Conservation (phyloP, 2,329 filamentous ascomycete species). For the Cytospora piceae region DNA sequence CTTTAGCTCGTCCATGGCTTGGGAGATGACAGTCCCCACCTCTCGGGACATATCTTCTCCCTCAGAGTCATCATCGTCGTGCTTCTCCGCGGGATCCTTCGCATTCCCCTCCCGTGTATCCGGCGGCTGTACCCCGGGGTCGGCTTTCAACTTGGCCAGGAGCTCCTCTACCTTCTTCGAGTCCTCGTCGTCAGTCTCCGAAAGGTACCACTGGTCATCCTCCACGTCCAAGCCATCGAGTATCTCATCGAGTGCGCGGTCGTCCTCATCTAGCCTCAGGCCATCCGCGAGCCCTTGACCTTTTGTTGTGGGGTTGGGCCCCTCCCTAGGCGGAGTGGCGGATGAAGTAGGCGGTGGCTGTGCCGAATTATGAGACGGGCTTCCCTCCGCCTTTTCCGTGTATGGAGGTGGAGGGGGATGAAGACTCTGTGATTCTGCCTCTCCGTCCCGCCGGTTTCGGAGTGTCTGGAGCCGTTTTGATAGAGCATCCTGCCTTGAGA, state of each 20-base stretch:
- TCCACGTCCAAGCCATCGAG: slow-evolving; percentile 48
- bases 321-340: neutral
- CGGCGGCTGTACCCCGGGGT: slow-evolving; percentile 31
- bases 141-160: slow-evolving; percentile 32
- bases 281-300: neutral
- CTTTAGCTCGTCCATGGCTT: slow-evolving; percentile 51
- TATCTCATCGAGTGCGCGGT: slow-evolving; percentile 53
- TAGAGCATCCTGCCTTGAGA: slow-evolving; percentile 55
- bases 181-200: slow-evolving; percentile 37
- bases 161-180: slow-evolving; percentile 28
- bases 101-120: neutral
- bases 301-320: neutral
- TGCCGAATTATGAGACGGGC: neutral
- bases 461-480: slow-evolving; percentile 56
- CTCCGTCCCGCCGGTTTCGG: slow-evolving; percentile 44
- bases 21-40: slow-evolving; percentile 50
- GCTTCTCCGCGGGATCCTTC: slow-evolving; percentile 18
- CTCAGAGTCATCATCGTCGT: slow-evolving; percentile 50
- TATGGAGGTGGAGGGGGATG: slow-evolving; percentile 26
- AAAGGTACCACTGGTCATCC: slow-evolving; percentile 28
- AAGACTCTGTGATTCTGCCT: neutral
- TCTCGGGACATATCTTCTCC: slow-evolving; percentile 52
- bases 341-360: slow-evolving; percentile 8
- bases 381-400: slow-evolving; percentile 1
- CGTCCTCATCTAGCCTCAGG: slow-evolving; percentile 39